Evolutionary conservation across 169 alveolate genomes (phyloP), one percentile per base, ranked within the genome.

Genomic region (Eimeria falciformis): DNA sequence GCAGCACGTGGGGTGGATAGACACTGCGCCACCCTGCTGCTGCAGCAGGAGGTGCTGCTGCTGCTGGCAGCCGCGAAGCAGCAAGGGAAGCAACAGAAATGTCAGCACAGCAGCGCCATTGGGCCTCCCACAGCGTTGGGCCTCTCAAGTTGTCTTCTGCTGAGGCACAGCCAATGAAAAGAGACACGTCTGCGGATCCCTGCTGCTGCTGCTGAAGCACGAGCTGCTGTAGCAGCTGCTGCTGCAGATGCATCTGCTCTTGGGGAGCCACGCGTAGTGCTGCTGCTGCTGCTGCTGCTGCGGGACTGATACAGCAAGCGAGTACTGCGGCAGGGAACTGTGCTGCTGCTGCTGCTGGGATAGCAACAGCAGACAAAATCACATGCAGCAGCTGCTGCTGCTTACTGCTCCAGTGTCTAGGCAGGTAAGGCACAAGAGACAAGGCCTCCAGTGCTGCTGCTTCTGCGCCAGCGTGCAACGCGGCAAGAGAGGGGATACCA

Each of bases 231-330:
- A 79, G 53, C 47, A 79, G 88, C 21, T 17, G 23, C 53, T 79
- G 88, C 88, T 79, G 88, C 21, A 0, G 88, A 50, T 53, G 88
- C 9, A 79, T 68, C 73, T 79, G 88, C 53, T 79, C 88, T 58
- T 27, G 47, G 7, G 73, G 50, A 46, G 88, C 71, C n/a, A 58
- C 88, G 17, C 53, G 75, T 37, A 79, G 71, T 50, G 88, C 88
- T 23, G 71, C 88, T 47, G 71, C 88, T 25, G 88, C 73, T n/a
- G 88, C 88, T 79, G n/a, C 23, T 43, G 88, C 88, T 9, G 9
- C 21, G 23, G 88, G 88, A 71, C 56, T 50, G 55, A 79, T 79
- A 53, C 88, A 79, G 88, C 88, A 79, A 33, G 88, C 88, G n/a
- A 79, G 73, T 29, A 71, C 88, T 12, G 88, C 73, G 27, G 71